A percentile compares a stretch with the other conserved stretches of the same genome.
Conservation (phyloP, 2,329 filamentous ascomycete genomes). For the Parascedosporium putredinis region DNA sequence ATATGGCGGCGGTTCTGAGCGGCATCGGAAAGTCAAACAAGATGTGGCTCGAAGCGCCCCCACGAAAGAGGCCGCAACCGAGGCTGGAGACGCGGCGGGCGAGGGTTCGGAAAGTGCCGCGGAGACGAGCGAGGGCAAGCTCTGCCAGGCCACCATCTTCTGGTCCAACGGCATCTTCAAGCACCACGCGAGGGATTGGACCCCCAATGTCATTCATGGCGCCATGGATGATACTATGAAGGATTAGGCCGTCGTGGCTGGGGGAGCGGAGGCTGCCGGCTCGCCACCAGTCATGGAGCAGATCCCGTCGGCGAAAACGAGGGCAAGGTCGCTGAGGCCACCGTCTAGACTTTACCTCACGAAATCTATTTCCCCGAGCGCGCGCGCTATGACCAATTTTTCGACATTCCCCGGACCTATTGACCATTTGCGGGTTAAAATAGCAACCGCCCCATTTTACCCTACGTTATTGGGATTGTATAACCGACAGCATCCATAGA, state of each 20-base stretch:
- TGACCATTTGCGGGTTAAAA: no score
- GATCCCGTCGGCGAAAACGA: slow-evolving; percentile 11
- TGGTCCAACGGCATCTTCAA: slow-evolving; percentile 40
- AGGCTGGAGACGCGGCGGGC: slow-evolving; percentile 13
- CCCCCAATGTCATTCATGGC: slow-evolving; percentile 42
- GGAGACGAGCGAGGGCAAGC: slow-evolving; percentile 14
- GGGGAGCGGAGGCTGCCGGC: not conserved
- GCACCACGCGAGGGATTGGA: slow-evolving; percentile 37
- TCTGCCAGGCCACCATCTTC: slow-evolving; percentile 35
- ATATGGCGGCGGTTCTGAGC: slow-evolving; percentile 48
- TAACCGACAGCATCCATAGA: no score
- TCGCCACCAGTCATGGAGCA: slow-evolving; percentile 9
- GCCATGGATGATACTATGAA: slow-evolving; percentile 18
- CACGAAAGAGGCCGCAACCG: slow-evolving; percentile 14
- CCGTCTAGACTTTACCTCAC: no score
- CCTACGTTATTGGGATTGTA: no score
- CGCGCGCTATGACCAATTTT: no score
- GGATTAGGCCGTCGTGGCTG: not conserved
- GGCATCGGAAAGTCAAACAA: slow-evolving; percentile 42
- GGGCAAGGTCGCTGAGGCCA: no score
- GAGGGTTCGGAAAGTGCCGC: slow-evolving; percentile 8
- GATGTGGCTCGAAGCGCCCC: slow-evolving; percentile 21
- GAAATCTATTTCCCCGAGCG: no score
- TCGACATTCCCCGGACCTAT: no score
- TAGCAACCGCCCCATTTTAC: no score